These are phyloP conservation scores for Dictyostelium firmibasis DNA, from an alignment of 78 protist genomes.

Conservation along the genomic window DNA sequence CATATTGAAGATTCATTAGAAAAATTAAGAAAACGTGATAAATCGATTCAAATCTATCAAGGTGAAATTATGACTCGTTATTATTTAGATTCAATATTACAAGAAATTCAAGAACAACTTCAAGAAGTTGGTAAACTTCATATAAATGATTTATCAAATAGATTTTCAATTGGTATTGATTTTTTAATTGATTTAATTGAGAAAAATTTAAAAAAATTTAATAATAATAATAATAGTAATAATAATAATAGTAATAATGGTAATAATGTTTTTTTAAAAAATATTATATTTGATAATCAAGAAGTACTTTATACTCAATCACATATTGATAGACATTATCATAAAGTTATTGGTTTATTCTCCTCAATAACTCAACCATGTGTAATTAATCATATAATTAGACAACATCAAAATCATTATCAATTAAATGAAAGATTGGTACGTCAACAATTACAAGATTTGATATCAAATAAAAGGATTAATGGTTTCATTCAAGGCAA, in stretches of 20 bases:
- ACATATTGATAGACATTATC: conserved; percentile 43
- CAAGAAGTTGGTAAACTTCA: conserved; percentile 72
- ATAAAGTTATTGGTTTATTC: conserved; percentile 45
- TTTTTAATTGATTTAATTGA: conserved; percentile 27
- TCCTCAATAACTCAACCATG: conserved; percentile 41
- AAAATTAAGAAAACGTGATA: conserved; percentile 12
- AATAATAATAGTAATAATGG: background rate
- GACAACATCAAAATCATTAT: background rate
- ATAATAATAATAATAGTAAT: background rate
- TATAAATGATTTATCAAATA: conserved; percentile 66
- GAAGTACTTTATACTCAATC: conserved; percentile 49
- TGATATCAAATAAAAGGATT: conserved; percentile 40
- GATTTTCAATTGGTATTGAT: conserved; percentile 39
- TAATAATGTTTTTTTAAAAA: background rate
- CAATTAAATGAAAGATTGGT: background rate
- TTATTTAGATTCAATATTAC: conserved; percentile 77
- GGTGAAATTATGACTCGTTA: conserved; percentile 77
- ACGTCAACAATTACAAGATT: conserved; percentile 16
- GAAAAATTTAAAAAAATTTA: conserved; percentile 16
- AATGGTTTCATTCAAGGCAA: conserved; percentile 72
- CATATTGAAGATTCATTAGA: conserved; percentile 61
- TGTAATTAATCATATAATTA: background rate
- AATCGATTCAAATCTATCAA: background rate
- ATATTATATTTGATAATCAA: conserved; percentile 16
- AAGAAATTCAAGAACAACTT: conserved; percentile 73